Evolutionary conservation across 129 eudicot genomes (phyloP), one percentile per base, ranked within the genome.

Genomic region (Silybum marianum): DNA sequence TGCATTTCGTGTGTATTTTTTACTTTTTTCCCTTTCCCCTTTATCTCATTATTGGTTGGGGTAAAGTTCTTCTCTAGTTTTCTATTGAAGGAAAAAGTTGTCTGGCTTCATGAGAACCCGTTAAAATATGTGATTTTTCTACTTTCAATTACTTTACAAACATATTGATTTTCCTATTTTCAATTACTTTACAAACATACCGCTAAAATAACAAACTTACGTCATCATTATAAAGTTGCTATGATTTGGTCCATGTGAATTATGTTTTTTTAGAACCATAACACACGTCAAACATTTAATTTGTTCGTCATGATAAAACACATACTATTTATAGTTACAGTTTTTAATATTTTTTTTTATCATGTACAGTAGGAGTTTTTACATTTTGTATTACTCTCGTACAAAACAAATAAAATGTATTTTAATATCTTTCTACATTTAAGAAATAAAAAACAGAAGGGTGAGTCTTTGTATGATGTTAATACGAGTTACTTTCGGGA

Each of bases 31-130:
- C 72, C 7, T 62, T 60, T 83, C 36, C 26, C 14, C 74, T 62
- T 65, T 42, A 16, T 78, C 83, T 78, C 71, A 83, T 83, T 78
- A 78, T 83, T 83, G 79, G 82, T 72, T 77, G 82, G 83, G 73
- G 46, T 79, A 78, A 83, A 83, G 86, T 78, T 44, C 58, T 24
- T 83, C 82, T 83, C 65, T 62, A 40, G 69, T 78, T 72, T 83
- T 68, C 83, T 42, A 22, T 72, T 42, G 54, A 22, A 62, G 78
- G 74, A 39, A 69, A 79, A 79, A 46, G 54, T 28, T 69, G 14
- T 51, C 30, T 18, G 28, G 28, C 21, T 69, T 76, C 66, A 76
- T 24, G 10, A 39, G 71, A 62, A 32, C 23, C 77, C 76, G 65
- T 68, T 69, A 46, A 80, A 82, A 76, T 76, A 24, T 66, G 14